Percentiles rank a stretch among this genome's conserved stretches.
These are phyloP conservation scores for Paraconiothyrium sp. DNA, from an alignment of 2,329 filamentous ascomycete genomes.

Conservation along the genomic window DNA sequence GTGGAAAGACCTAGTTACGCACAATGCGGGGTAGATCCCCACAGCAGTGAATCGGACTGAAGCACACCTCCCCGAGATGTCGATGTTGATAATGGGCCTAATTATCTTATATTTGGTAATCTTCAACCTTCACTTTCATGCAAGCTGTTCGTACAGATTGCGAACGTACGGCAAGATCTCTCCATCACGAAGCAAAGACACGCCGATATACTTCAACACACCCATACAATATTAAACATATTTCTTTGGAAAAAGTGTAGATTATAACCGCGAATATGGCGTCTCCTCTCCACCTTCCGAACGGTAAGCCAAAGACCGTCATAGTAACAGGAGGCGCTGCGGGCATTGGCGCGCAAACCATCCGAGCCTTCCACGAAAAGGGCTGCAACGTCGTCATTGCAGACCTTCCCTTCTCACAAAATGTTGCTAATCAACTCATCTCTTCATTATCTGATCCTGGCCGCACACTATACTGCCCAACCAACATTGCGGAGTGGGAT, in stretches of 20 bases:
- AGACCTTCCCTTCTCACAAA: slow-evolving; percentile 38
- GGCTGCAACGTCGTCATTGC: slow-evolving; percentile 54
- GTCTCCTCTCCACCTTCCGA: slow-evolving; percentile 20
- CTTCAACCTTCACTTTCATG: too few relatives aligned
- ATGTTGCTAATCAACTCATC: slow-evolving; percentile 42
- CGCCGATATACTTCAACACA: too few relatives aligned
- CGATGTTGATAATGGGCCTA: background rate
- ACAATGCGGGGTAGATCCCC: slow-evolving; percentile 21
- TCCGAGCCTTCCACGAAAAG: slow-evolving; percentile 45
- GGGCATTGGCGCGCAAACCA: slow-evolving; percentile 55
- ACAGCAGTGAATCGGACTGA: background rate
- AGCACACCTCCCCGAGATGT: background rate
- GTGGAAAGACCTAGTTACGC: slow-evolving; percentile 6
- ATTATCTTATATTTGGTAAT: background rate
- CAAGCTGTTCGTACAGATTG: too few relatives aligned
- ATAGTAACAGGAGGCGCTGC: slow-evolving; percentile 54
- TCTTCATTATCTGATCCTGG: slow-evolving; percentile 34
- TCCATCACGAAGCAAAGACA: background rate
- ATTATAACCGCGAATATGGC: slow-evolving; percentile 7
- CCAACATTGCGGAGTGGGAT: slow-evolving; percentile 50
- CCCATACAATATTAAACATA: background rate
- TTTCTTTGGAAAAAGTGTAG: too few relatives aligned
- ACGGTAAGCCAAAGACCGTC: slow-evolving; percentile 46
- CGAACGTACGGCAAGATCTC: background rate
- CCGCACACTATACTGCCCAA: slow-evolving; percentile 49